Percentiles rank a stretch among this genome's conserved stretches.
phyloP scores from a whole-genome alignment of 768 basidiomycete genomes.

The Psilocybe sp. region DNA sequence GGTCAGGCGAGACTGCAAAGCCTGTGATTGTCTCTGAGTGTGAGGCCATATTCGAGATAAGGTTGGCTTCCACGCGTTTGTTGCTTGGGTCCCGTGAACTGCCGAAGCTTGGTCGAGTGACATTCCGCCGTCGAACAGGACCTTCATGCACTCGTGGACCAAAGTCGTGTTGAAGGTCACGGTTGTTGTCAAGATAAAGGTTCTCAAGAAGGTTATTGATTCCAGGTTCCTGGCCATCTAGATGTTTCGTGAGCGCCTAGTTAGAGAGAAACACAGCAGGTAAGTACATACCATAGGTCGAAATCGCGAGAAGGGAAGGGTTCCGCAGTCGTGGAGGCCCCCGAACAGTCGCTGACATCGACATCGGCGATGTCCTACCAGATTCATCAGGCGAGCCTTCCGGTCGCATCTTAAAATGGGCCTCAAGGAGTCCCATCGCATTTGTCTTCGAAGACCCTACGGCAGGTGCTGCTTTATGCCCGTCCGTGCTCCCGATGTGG shows the following conservation, averaged over 20 bases:
- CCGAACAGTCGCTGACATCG: slow-evolving; percentile 54
- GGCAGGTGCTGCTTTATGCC: slow-evolving; percentile 86
- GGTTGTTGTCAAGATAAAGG: slow-evolving; percentile 82
- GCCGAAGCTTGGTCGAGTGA: slow-evolving; percentile 64
- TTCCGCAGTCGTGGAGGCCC: slow-evolving; percentile 45
- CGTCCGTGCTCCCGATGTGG: slow-evolving; percentile 70
- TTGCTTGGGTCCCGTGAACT: slow-evolving; percentile 54
- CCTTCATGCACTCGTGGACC: slow-evolving; percentile 86
- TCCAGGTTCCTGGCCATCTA: slow-evolving; percentile 88
- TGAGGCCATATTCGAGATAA: slow-evolving; percentile 82
- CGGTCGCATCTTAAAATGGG: slow-evolving; percentile 62
- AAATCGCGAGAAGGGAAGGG: slow-evolving; percentile 58
- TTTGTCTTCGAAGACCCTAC: slow-evolving; percentile 83
- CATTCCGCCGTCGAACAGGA: slow-evolving; percentile 73
- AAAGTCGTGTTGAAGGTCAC: slow-evolving; percentile 87
- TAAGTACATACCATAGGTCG: slow-evolving; percentile 60
- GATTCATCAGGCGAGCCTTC: slow-evolving; percentile 72
- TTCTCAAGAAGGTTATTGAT: slow-evolving; percentile 89
- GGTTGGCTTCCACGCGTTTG: slow-evolving; percentile 68
- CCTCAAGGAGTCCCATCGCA: slow-evolving; percentile 79
- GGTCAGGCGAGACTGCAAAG: slow-evolving; percentile 88
- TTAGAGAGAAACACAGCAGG: not conserved
- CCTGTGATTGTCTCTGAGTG: slow-evolving; percentile 80
- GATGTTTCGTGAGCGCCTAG: slow-evolving; percentile 1
- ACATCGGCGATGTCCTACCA: slow-evolving; percentile 75